Evolutionary conservation across 1,284 basidiomycete genomes (phyloP), one percentile per base, ranked within the genome.

Genomic region (Microbotryum saponariae): DNA sequence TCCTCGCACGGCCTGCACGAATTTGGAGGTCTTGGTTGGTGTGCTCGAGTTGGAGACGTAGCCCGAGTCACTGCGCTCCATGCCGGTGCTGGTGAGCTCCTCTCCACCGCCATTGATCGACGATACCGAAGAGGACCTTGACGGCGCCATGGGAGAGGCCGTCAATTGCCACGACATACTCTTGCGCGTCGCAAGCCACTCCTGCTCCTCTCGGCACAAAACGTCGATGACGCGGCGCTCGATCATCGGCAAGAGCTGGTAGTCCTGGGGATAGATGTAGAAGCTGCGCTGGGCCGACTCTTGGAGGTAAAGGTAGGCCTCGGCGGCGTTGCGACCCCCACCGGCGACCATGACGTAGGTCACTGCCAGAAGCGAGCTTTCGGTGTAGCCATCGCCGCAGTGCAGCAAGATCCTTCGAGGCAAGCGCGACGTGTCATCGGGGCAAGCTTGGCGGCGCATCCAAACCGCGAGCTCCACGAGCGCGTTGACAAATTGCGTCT

Each of bases 231-330:
- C 61, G 53, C 65, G 60, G 14, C 27, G 53, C 49, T 69, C 67
- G 21, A 67, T 16, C 54, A 60, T 51, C 25, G 57, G 47, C 25
- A 69, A 37, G 29, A 59, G 53, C 57, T 63, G 54, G 48, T 53
- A 76, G 75, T 97, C 93, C 48, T 79, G 79, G 54, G 85, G 84
- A 75, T 96, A 97, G 55, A 97, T 89, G 71, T 96, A 97, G 79
- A 98, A 98, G n/a, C 78, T 79, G 44, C 82, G 75, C 33, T 79
- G 74, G 47, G 77, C 75, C 4, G 75, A 74, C 79, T 87, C 66
- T 83, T 87, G 91, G 73, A 78, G 83, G 78, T 80, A 87, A 81
- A 78, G 81, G 81, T 74, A 97, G 20, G 92, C 93, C 73, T 93
- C 89, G 5, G 92, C 88, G 14, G 97, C 81, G 52, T 80, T 74